phyloP scores from a whole-genome alignment of 805 yeast genomes.

The Saccharomycopsis fodiens region DNA sequence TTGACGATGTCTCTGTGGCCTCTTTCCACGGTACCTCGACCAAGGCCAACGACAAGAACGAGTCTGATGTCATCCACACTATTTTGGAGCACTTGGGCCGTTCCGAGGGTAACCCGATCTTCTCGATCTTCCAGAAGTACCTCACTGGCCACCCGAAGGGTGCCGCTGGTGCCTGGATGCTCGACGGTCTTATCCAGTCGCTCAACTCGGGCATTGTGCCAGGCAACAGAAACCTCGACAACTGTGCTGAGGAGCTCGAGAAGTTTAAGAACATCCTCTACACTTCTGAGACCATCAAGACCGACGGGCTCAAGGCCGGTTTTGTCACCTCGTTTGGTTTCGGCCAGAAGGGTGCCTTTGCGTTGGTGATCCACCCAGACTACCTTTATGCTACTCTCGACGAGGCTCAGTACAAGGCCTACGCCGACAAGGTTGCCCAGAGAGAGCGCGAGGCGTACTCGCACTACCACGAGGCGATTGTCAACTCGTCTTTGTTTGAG shows the following conservation, averaged over 20 bases:
- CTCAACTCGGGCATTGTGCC: slow-evolving; percentile 91
- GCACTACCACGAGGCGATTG: slow-evolving; percentile 92
- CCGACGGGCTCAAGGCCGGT: slow-evolving; percentile 93
- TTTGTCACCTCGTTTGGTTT: slow-evolving; percentile 97
- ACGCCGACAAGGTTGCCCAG: slow-evolving; percentile 59
- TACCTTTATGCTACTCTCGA: slow-evolving; percentile 82
- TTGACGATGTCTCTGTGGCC: slow-evolving; percentile 94
- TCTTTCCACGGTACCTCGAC: slow-evolving; percentile 99
- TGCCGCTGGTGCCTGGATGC: slow-evolving; percentile 99
- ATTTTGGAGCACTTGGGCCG: slow-evolving; percentile 97
- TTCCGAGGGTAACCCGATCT: slow-evolving; percentile 93
- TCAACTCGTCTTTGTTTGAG: slow-evolving; percentile 83
- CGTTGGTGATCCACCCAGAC: slow-evolving; percentile 85
- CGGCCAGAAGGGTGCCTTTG: slow-evolving; percentile 99
- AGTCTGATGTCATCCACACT: slow-evolving; percentile 79
- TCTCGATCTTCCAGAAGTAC: slow-evolving; percentile 98
- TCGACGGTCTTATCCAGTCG: slow-evolving; percentile 95
- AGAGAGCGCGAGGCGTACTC: slow-evolving; percentile 89
- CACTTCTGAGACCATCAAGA: slow-evolving; percentile 89
- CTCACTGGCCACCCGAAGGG: slow-evolving; percentile 99
- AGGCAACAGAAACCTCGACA: slow-evolving; percentile 98
- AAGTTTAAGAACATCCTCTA: slow-evolving; percentile 82
- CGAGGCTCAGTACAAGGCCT: slow-evolving; percentile 60
- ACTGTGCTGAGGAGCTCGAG: slow-evolving; percentile 77
- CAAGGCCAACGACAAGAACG: slow-evolving; percentile 97